A percentile compares a stretch with the other conserved stretches of the same genome.
Evolutionary conservation across 2,329 filamentous ascomycete species (phyloP).

Genomic region (Fonsecaea monophora): DNA sequence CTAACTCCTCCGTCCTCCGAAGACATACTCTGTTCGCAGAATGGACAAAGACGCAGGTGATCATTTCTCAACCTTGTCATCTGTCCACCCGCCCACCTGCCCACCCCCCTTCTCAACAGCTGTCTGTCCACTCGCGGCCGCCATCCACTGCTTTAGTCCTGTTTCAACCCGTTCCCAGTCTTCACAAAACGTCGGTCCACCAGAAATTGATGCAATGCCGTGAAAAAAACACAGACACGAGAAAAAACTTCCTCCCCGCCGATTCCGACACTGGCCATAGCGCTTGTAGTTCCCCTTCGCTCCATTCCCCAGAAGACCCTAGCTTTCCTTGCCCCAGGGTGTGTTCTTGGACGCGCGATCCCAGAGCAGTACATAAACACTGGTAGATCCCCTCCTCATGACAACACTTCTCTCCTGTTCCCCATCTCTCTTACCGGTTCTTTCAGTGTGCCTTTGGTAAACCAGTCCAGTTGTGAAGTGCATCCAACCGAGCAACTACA

Average conservation of each 20-base stretch:
- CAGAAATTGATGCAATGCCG: slow-evolving; percentile 2
- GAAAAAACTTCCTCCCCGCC: slow-evolving; percentile 20
- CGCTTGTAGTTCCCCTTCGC: background rate
- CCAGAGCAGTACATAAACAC: slow-evolving; percentile 29
- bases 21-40: too few relatives aligned
- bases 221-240: background rate
- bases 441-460: background rate
- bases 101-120: slow-evolving; percentile 6
- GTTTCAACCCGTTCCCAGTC: slow-evolving; percentile 12
- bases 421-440: background rate
- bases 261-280: slow-evolving; percentile 8
- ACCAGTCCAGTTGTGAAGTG: background rate
- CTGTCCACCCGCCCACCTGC: slow-evolving; percentile 4
- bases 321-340: background rate
- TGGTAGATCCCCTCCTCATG: slow-evolving; percentile 9
- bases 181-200: slow-evolving; percentile 13
- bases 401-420: background rate
- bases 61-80: slow-evolving; percentile 20
- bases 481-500: slow-evolving; percentile 3
- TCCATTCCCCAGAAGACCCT: slow-evolving; percentile 17
- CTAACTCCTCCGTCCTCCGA: background rate
- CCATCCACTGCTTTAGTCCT: slow-evolving; percentile 14
- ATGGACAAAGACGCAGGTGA: slow-evolving; percentile 3
- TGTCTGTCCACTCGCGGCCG: slow-evolving; percentile 21
- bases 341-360: background rate